Conservation (phyloP, 129 eudicot genomes). For the Arctium lappa region DNA sequence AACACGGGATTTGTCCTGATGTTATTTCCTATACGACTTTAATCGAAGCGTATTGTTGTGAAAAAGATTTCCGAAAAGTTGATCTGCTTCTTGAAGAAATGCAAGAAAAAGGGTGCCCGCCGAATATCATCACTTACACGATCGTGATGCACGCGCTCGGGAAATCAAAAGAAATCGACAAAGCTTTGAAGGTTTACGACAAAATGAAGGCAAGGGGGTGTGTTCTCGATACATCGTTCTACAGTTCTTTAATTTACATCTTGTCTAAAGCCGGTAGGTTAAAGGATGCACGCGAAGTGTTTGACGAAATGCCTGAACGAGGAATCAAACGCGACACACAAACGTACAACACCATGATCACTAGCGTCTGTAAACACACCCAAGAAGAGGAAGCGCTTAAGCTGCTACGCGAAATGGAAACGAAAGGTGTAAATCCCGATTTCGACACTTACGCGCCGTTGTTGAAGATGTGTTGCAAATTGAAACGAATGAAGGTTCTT, state of each 20-base stretch:
- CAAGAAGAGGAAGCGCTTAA: slow-evolving; percentile 73
- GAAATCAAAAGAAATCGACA: slow-evolving; percentile 56
- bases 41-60: slow-evolving; percentile 59
- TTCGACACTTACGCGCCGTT: slow-evolving; percentile 57
- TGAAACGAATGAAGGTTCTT: slow-evolving; percentile 81
- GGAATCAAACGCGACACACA: slow-evolving; percentile 45
- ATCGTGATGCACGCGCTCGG: slow-evolving; percentile 67
- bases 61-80: slow-evolving; percentile 75
- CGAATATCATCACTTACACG: slow-evolving; percentile 65
- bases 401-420: slow-evolving; percentile 73
- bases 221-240: slow-evolving; percentile 53
- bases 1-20: slow-evolving; percentile 53
- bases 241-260: slow-evolving; percentile 40
- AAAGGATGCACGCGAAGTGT: slow-evolving; percentile 64
- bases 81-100: slow-evolving; percentile 55
- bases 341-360: slow-evolving; percentile 62
- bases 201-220: slow-evolving; percentile 48
- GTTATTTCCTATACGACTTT: slow-evolving; percentile 62
- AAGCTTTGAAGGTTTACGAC: slow-evolving; percentile 61
- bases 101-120: slow-evolving; percentile 57
- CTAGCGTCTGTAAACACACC: slow-evolving; percentile 34
- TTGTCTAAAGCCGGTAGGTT: slow-evolving; percentile 58
- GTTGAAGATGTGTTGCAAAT: slow-evolving; percentile 70
- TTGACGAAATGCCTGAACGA: slow-evolving; percentile 67
- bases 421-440: slow-evolving; percentile 42